Conservation (phyloP, 139 green algal species). For the Gonium pectorale region DNA sequence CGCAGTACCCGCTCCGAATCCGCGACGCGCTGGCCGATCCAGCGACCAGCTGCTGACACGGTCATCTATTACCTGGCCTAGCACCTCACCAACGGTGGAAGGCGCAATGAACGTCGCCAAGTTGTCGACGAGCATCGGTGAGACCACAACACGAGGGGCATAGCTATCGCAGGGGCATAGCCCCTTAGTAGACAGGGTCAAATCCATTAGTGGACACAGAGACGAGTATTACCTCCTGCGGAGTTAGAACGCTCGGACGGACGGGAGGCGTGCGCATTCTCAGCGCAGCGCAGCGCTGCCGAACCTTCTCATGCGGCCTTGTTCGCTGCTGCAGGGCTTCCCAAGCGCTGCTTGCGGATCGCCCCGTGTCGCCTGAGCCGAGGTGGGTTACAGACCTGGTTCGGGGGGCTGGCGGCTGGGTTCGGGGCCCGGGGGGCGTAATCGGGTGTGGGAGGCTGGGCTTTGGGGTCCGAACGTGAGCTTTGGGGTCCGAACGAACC, state of each 20-base stretch:
- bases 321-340: not conserved
- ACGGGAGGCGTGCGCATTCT: too few relatives aligned
- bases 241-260: too few relatives aligned
- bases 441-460: not conserved
- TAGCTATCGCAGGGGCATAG: not conserved
- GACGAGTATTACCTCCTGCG: too few relatives aligned
- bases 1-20: too few relatives aligned
- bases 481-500: not conserved
- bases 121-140: not conserved
- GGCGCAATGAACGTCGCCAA: conserved; percentile 23
- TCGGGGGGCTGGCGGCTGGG: too few relatives aligned
- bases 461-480: not conserved
- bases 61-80: not conserved
- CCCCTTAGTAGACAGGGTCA: not conserved
- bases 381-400: too few relatives aligned
- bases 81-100: too few relatives aligned
- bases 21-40: too few relatives aligned
- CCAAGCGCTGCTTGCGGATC: not conserved
- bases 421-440: too few relatives aligned
- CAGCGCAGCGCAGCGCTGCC: not conserved
- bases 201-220: not conserved
- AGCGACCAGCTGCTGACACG: too few relatives aligned
- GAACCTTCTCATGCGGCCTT: not conserved
- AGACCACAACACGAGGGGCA: too few relatives aligned
- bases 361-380: not conserved